These are phyloP conservation scores for Dioszegia aurantiaca DNA, from an alignment of 768 basidiomycete species.

Conservation along the genomic window DNA sequence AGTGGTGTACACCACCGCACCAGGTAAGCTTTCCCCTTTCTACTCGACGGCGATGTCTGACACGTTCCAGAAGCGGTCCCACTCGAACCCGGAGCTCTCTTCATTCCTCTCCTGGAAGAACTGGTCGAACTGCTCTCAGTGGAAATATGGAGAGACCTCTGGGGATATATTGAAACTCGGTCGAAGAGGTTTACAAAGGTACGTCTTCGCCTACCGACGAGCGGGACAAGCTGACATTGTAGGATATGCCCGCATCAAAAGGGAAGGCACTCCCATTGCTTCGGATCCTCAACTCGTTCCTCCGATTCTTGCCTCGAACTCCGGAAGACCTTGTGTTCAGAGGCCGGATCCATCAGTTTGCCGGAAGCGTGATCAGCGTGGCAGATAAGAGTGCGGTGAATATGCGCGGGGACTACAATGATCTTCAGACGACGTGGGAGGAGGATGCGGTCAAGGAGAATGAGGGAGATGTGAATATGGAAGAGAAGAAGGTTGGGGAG, in stretches of 20 bases:
- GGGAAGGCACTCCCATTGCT: slow-evolving; percentile 46
- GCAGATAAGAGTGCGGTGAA: slow-evolving; percentile 51
- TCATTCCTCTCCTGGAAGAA: slow-evolving; percentile 47
- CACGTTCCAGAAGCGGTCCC: slow-evolving; percentile 18
- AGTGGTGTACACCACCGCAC: slow-evolving; percentile 21
- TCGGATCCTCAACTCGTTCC: slow-evolving; percentile 41
- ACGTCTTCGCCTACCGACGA: not conserved
- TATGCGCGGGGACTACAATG: slow-evolving; percentile 44
- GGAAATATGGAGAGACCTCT: slow-evolving; percentile 40
- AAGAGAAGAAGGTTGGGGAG: slow-evolving; percentile 7
- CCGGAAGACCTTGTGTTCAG: slow-evolving; percentile 45
- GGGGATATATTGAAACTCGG: slow-evolving; percentile 43
- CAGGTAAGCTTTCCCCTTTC: slow-evolving; percentile 20
- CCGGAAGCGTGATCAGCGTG: slow-evolving; percentile 44
- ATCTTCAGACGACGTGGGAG: slow-evolving; percentile 44
- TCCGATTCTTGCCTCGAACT: slow-evolving; percentile 43
- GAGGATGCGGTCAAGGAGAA: slow-evolving; percentile 20
- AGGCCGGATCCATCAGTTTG: slow-evolving; percentile 45
- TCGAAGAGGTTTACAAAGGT: slow-evolving; percentile 47
- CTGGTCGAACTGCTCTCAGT: slow-evolving; percentile 44
- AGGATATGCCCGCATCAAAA: slow-evolving; percentile 48
- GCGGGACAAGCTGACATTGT: slow-evolving; percentile 4
- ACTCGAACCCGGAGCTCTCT: slow-evolving; percentile 43
- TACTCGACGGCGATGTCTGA: not conserved
- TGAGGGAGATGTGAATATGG: slow-evolving; percentile 11